phyloP scores from a whole-genome alignment of 2,329 filamentous ascomycete genomes.

The Diaporthe amygdali region DNA sequence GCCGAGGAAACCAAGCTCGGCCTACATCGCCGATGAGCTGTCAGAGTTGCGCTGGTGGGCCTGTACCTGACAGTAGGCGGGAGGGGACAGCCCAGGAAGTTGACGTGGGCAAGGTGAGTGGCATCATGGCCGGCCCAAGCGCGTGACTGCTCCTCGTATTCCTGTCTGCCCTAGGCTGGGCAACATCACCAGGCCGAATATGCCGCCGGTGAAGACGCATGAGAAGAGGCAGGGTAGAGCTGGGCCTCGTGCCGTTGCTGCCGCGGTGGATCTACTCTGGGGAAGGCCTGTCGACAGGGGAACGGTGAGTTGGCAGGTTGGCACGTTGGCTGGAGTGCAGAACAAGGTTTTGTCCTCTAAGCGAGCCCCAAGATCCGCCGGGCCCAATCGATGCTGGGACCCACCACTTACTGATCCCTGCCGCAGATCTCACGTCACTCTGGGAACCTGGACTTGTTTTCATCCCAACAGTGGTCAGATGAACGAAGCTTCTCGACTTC shows the following conservation, averaged over 20 bases:
- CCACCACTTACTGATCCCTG: not conserved
- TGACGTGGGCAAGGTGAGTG: not conserved
- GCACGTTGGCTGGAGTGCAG: not conserved
- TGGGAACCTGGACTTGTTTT: not conserved
- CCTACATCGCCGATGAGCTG: conserved; percentile 5
- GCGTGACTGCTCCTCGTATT: not conserved
- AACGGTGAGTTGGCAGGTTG: no score
- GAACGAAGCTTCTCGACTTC: not conserved
- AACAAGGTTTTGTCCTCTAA: not conserved
- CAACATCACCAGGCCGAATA: not conserved
- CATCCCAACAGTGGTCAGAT: conserved; percentile 4
- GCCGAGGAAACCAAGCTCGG: not conserved
- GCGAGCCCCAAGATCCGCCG: not conserved
- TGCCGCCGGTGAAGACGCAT: not conserved
- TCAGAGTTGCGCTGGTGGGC: conserved; percentile 1
- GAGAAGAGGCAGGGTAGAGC: not conserved
- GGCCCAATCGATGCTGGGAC: conserved; percentile 2
- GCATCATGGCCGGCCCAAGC: not conserved
- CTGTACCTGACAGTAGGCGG: conserved; percentile 5
- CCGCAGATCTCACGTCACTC: conserved; percentile 9
- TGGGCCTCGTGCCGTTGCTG: not conserved
- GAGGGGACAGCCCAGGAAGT: not conserved
- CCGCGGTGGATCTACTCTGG: conserved; percentile 2
- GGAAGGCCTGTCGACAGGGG: conserved; percentile 8
- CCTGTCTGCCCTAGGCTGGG: not conserved